Base-by-base conservation (phyloP, 2,329 filamentous ascomycete genomes). In the Fusarium agapanthi region DNA sequence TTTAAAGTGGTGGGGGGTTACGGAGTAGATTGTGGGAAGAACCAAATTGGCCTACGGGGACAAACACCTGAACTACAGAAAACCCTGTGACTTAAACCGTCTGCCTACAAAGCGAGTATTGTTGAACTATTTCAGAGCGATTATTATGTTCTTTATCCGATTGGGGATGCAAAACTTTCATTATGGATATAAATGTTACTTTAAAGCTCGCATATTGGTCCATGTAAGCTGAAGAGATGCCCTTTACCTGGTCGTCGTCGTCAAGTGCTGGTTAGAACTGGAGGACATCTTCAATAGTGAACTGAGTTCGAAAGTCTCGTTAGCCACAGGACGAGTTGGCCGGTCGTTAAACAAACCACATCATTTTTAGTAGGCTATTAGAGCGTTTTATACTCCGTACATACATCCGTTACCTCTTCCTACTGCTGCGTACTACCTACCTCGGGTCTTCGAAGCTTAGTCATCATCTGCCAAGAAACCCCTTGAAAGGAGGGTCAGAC, bases 1-100 rank as follows among this genome's bases (percentile, higher is more conserved):
- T 45, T 62, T 76, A 75, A 76, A 76, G 75, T 77, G 75, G 75
- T 74, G 75, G 75, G 72, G 73, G n/a, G n/a, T n/a, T n/a, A n/a
- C n/a, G n/a, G n/a, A n/a, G 55, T 40, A 26, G 38, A 44, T 28
- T 40, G 26, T 54, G 26, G 20, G 28, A 54, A n/a, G 24, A 53
- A 37, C 13, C 48, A 35, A 26, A 51, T 35, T 20, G n/a, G 48
- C 32, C 24, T 30, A n/a, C 10, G 10, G 24, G 44, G 24, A 37
- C 24, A n/a, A 18, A 58, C 28, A 28, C 16, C 20, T 51, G 20
- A 35, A 32, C 14, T 37, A 38, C 24, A 22, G 47, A 32, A 54
- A 38, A 35, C 50, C 20, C 24, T 13, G 14, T 28, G 34, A 53
- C 50, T 53, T 20, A 37, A 20, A 24, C 20, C 24, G 26, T 22